phyloP scores from a whole-genome alignment of 768 basidiomycete species.

The Xerocomus potaroensis region DNA sequence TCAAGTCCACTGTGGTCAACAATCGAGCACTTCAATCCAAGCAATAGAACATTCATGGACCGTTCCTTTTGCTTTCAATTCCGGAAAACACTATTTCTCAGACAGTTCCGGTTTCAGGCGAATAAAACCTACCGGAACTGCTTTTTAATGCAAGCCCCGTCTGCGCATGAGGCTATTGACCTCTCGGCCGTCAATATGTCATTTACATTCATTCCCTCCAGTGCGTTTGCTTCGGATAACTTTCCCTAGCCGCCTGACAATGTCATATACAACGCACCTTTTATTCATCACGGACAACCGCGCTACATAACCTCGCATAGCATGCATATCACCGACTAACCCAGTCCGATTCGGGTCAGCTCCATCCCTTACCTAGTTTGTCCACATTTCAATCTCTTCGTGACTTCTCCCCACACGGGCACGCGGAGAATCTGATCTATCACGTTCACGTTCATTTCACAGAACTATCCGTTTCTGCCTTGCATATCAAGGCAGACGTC shows the following conservation, averaged over 20 bases:
- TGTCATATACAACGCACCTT: not conserved
- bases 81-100: not conserved
- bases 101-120: slow-evolving; percentile 1
- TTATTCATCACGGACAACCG: slow-evolving; percentile 4
- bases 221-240: slow-evolving; percentile 8
- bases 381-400: slow-evolving; percentile 11
- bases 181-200: slow-evolving; percentile 5
- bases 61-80: too few relatives aligned
- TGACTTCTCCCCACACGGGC: slow-evolving; percentile 25
- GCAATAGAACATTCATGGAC: too few relatives aligned
- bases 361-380: slow-evolving; percentile 15
- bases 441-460: slow-evolving; percentile 16
- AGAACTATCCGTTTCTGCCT: slow-evolving; percentile 19
- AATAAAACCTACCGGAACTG: slow-evolving; percentile 1
- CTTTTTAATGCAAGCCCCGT: too few relatives aligned
- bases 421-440: slow-evolving; percentile 26
- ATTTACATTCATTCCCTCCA: slow-evolving; percentile 13
- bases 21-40: not conserved
- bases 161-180: not conserved
- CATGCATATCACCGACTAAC: not conserved
- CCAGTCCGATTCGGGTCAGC: slow-evolving; percentile 2
- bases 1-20: slow-evolving; percentile 20
- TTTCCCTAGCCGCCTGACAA: not conserved
- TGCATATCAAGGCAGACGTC: slow-evolving; percentile 24
- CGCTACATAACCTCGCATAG: slow-evolving; percentile 6